Percentiles rank a stretch among this genome's conserved stretches.
phyloP scores from a whole-genome alignment of 345 rosid species.

The Eucalyptus sp. region DNA sequence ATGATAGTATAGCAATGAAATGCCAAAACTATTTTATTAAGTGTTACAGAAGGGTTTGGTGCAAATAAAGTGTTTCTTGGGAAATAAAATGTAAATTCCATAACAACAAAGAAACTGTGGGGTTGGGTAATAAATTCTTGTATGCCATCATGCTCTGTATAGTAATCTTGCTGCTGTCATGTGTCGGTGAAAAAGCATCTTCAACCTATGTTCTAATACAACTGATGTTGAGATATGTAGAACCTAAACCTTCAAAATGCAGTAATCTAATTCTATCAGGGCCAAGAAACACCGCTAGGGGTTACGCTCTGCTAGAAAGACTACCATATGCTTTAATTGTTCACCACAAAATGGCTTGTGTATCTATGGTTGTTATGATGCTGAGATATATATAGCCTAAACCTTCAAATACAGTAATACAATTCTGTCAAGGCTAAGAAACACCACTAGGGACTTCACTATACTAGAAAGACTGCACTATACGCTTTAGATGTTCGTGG shows the following conservation, averaged over 20 bases:
- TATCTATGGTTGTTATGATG: too few relatives aligned
- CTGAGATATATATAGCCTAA: too few relatives aligned
- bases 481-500: not conserved
- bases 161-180: not conserved
- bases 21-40: not conserved
- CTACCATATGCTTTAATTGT: not conserved
- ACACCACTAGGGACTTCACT: not conserved
- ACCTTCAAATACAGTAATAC: not conserved
- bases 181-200: not conserved
- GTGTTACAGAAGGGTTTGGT: accelerated
- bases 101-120: not conserved
- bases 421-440: not conserved
- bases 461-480: not conserved
- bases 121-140: not conserved
- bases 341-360: not conserved
- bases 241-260: not conserved
- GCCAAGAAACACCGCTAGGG: not conserved
- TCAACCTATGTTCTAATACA: not conserved
- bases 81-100: not conserved
- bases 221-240: not conserved
- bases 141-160: not conserved
- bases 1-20: not conserved
- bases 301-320: not conserved
- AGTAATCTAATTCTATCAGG: not conserved
- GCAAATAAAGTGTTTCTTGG: not conserved